Base-by-base conservation (phyloP, 345 rosid species). In the Sonneratia alba region DNA sequence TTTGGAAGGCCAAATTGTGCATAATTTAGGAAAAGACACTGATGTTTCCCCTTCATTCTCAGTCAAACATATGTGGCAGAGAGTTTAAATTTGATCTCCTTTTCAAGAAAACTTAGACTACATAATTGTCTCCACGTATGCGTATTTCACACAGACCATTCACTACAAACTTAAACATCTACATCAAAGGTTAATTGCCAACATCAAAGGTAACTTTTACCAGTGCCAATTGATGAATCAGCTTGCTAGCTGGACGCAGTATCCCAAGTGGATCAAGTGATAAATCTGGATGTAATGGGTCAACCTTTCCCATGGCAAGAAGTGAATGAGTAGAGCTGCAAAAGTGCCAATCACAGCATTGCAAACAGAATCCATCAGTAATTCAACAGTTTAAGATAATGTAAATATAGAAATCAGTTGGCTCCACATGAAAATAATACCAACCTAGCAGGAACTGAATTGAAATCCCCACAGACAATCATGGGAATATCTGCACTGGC, bases 241-340 rank as follows among this genome's bases (percentile, higher is more conserved):
- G 89, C 85, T 92, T 95, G 86, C n/a, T n/a, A n/a, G n/a, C n/a
- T n/a, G n/a, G n/a, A n/a, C n/a, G n/a, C n/a, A n/a, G n/a, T n/a
- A n/a, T 89, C 24, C 85, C 83, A 78, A 92, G 90, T 77, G 99
- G 99, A 72, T 95, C 99, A 69, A 92, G 80, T 49, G 71, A 74
- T 72, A 95, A 72, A 72, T 95, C 99, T 36, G 92, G 91, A 83
- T 95, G 97, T 75, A 77, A 5, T 4, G 91, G 84, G 79, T 95
- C 97, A 38, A 95, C 86, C 87, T 92, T 95, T 42, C 99, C 98
- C 87, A 87, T 79, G 7, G 93, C 98, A 78, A 95, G 98, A 87
- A 95, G 98, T 22, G 96, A 75, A 81, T 95, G 99, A 62, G 98
- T 91, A 75, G 99, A 91, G 83, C 98, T 95, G 83, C 81, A 76